These are phyloP conservation scores for Moricandia moricandioides DNA, from an alignment of 345 rosid species.

Conservation along the genomic window DNA sequence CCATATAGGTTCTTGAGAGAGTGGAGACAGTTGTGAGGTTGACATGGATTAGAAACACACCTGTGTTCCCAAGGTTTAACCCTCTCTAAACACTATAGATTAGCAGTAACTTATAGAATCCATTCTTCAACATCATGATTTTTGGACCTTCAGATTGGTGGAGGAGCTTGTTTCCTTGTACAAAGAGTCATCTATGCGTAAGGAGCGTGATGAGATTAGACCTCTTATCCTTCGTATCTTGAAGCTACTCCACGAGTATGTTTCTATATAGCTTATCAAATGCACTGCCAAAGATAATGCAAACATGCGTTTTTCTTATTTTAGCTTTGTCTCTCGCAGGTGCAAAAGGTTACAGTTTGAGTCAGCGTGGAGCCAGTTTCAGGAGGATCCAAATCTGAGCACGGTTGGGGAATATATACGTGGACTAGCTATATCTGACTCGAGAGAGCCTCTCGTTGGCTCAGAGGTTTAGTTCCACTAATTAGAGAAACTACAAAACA, in stretches of 20 bases:
- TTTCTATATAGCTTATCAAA: not conserved
- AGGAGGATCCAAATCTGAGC: slow-evolving; percentile 60
- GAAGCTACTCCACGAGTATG: slow-evolving; percentile 72
- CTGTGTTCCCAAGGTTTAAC: slow-evolving; percentile 57
- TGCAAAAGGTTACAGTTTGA: slow-evolving; percentile 65
- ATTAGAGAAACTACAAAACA: not conserved
- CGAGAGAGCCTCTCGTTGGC: not conserved
- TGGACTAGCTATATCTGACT: slow-evolving; percentile 7
- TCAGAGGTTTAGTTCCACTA: not conserved
- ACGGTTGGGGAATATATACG: slow-evolving; percentile 14
- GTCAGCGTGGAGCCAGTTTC: slow-evolving; percentile 63
- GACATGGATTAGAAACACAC: slow-evolving; percentile 89
- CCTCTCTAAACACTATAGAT: slow-evolving; percentile 11
- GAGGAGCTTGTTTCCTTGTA: slow-evolving; percentile 63
- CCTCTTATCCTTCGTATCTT: slow-evolving; percentile 47
- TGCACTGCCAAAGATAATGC: not conserved
- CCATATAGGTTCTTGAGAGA: slow-evolving; percentile 70
- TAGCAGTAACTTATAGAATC: not conserved
- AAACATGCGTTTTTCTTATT: not conserved
- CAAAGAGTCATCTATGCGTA: slow-evolving; percentile 68
- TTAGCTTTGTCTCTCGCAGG: slow-evolving; percentile 36
- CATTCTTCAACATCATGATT: not conserved
- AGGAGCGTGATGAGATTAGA: slow-evolving; percentile 66
- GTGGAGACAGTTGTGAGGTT: slow-evolving; percentile 50
- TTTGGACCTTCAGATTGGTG: slow-evolving; percentile 57